A percentile compares a stretch with the other conserved stretches of the same genome.
Conservation (phyloP, 257 asterid genomes). For the Fraxinus anomala region DNA sequence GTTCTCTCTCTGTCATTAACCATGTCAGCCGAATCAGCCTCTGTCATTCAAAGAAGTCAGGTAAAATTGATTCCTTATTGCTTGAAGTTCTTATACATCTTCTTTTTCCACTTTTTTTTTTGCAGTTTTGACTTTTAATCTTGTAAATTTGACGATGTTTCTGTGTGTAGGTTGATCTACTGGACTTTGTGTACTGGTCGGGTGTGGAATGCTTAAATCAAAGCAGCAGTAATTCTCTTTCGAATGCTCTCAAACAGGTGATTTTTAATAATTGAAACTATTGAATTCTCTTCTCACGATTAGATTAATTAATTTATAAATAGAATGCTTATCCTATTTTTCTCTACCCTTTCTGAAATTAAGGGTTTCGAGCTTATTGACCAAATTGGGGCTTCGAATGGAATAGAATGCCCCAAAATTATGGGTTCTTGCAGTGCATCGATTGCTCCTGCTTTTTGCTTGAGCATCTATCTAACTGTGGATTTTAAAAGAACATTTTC, state of each 20-base stretch:
- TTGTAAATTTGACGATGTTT: neutral
- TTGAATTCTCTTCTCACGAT: neutral
- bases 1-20: constrained; percentile 23
- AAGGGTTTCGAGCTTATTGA: neutral
- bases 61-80: constrained; percentile 28
- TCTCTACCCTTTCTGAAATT: neutral
- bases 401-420: neutral
- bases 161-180: constrained; percentile 59
- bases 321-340: neutral
- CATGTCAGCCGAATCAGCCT: constrained; percentile 74
- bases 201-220: constrained; percentile 87
- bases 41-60: constrained; percentile 53
- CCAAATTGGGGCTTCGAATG: neutral
- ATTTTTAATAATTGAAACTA: neutral
- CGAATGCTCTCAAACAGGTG: constrained; percentile 82
- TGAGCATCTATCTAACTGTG: neutral
- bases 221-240: constrained; percentile 48
- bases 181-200: constrained; percentile 78
- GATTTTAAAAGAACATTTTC: too few species aligned
- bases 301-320: neutral
- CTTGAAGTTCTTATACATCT: neutral
- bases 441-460: neutral
- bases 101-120: neutral
- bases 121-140: neutral
- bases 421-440: neutral